Base-by-base conservation (phyloP, 1,284 basidiomycete species). In the Puccinia coronata region DNA sequence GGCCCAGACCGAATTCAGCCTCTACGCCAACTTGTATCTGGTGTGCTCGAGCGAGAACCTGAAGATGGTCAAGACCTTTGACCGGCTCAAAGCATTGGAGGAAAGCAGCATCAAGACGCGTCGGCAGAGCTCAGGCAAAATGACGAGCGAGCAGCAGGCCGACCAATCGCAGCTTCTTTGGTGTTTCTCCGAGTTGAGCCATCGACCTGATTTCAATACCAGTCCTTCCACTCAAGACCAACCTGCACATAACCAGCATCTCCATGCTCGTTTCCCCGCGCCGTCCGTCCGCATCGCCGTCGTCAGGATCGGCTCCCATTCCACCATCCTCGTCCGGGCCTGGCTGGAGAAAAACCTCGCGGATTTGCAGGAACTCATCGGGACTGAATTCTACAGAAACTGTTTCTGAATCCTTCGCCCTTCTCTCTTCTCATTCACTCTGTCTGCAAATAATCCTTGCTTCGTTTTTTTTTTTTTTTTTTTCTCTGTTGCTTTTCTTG, bases 371-470 rank as follows among this genome's bases (percentile, higher is more conserved):
- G 73, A 76, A 23, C 23, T 76, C 41, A 76, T 76, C 59, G 73
- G 73, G 2, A 57, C 57, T 76, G 73, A 76, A 76, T 65, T 76
- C 20, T 76, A 63, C 28, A 76, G 43, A 49, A 76, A 76, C 28
- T 76, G 41, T 25, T 76, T 76, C 25, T 76, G 39, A 76, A 28
- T 47, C 11, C n/a, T 55, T 55, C 55, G 9, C n/a, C 8, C 55
- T 57, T 31, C 11, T 11, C n/a, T 16, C 28, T 25, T 65, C 23
- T 63, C 3, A 39, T 39, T 39, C 25, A 39, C 20, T 31, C 41
- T 65, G 9, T 39, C 39, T 28, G 3, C 31, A 4, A 6, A 31
- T 61, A 12, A 14, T 20, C 31, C 11, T 61, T 61, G 25, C 8
- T 31, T 28, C 23, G 25, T 28, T 28, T 39, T 65, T 65, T 39